These are phyloP conservation scores for Suillus weaverae DNA, from an alignment of 768 basidiomycete genomes.

Conservation along the genomic window DNA sequence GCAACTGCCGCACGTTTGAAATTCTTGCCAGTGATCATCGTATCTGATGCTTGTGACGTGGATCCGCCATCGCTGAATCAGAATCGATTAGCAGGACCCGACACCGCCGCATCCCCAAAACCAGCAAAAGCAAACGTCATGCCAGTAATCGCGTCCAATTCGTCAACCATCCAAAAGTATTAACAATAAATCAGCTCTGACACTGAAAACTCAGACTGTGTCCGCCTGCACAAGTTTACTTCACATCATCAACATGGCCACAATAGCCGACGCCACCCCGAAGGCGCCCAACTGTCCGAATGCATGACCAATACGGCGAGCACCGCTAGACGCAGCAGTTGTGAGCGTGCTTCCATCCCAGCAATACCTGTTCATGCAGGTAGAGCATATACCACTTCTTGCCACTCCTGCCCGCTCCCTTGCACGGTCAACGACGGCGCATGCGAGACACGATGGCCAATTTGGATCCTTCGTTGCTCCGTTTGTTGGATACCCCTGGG, in stretches of 20 bases:
- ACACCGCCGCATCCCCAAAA: background rate
- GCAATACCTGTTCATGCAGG: constrained; percentile 34
- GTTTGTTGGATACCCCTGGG: constrained; percentile 40
- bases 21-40: background rate
- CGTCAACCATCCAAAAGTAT: background rate
- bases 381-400: constrained; percentile 32
- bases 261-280: constrained; percentile 13
- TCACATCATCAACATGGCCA: constrained; percentile 17
- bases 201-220: background rate
- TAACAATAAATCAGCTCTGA: background rate
- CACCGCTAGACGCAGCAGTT: background rate
- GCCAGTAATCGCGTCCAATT: background rate
- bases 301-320: background rate
- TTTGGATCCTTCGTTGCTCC: constrained; percentile 34
- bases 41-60: background rate
- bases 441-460: constrained; percentile 53
- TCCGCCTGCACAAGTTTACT: background rate
- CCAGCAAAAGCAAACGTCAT: background rate
- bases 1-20: background rate
- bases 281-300: constrained; percentile 9
- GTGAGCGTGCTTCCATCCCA: constrained; percentile 22
- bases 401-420: constrained; percentile 25
- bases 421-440: constrained; percentile 51
- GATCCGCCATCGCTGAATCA: constrained; percentile 3
- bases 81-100: background rate